Evolutionary conservation across 495 filamentous ascomycete species (phyloP).

Genomic region (Aspergillus avenaceus): DNA sequence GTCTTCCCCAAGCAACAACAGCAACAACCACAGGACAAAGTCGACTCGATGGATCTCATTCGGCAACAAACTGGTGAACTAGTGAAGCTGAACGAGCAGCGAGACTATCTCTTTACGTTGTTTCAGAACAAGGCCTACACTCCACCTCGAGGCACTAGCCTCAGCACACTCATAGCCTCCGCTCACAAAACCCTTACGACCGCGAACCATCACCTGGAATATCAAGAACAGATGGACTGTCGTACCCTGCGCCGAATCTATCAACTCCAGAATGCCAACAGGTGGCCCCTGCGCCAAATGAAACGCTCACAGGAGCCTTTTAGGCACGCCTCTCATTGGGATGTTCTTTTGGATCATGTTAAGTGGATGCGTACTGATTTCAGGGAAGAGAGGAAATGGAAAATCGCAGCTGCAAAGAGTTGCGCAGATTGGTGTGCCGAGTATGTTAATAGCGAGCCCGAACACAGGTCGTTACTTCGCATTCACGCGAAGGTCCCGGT

Average conservation of each 20-base stretch:
- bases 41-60: constrained; percentile 31
- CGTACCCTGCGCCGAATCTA: constrained; percentile 81
- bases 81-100: constrained; percentile 47
- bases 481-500: constrained; percentile 49
- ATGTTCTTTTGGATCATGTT: constrained; percentile 83
- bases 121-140: constrained; percentile 67
- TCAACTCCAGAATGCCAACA: constrained; percentile 78
- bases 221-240: constrained; percentile 79
- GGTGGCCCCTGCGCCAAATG: constrained; percentile 87
- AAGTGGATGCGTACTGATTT: constrained; percentile 98
- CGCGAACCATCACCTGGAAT: constrained; percentile 66
- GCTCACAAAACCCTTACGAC: constrained; percentile 83
- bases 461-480: constrained; percentile 61
- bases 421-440: constrained; percentile 77
- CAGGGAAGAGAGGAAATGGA: constrained; percentile 90
- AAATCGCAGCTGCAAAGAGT: constrained; percentile 71
- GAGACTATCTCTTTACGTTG: constrained; percentile 79
- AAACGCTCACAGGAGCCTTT: constrained; percentile 74
- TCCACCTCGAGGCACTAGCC: constrained; percentile 52
- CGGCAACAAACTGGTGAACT: constrained; percentile 44
- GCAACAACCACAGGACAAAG: constrained; percentile 32
- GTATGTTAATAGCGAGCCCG: constrained; percentile 60
- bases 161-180: constrained; percentile 65
- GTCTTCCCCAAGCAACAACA: constrained; percentile 61
- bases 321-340: constrained; percentile 71